Evolutionary conservation across 2,329 filamentous ascomycete species (phyloP), one percentile per base, ranked within the genome.

Genomic region (Colletotrichum neosansevieriae): DNA sequence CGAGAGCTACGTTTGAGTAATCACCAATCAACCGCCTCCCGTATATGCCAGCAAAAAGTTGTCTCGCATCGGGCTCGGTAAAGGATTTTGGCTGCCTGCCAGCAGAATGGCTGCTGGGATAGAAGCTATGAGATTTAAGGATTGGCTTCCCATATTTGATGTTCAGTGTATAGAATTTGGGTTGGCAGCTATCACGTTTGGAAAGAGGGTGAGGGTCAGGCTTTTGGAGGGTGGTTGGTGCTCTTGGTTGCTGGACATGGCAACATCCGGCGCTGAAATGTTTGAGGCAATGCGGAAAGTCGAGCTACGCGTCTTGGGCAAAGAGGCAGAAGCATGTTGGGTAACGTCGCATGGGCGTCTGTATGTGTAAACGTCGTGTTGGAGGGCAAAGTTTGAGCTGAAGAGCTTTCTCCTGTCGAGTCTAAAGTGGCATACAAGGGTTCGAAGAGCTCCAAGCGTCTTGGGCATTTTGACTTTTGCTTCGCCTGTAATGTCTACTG

Each of bases 151-250:
- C 24, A n/a, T 51, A 34, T 54, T 54, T 38, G 50, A 54, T 59
- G 15, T 50, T 44, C 56, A 50, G 62, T 42, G 42, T 67, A 64
- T 47, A 65, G 63, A 56, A 59, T 68, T 65, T 36, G 40, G 34
- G 54, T 44, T 59, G 47, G 54, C 60, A 65, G 56, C 60, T 56
- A 68, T 58, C 65, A 68, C 34, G 65, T 49, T 59, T 54, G 12
- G 24, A 38, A 32, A 32, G 47, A n/a, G 49, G 44, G 5, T 19
- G 15, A 36, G 29, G 60, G 53, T 64, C 50, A 21, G 29, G 50
- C 50, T 13, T 21, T 32, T 10, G 50, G 29, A 36, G 50, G 38
- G 47, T 47, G 21, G 21, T 40, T 68, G 40, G 65, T 53, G 21
- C 42, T 49, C 32, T 24, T 15, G n/a, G 58, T 34, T 24, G 15